These are phyloP conservation scores for Pezicula carpinea DNA, from an alignment of 2,329 filamentous ascomycete species.

Conservation along the genomic window DNA sequence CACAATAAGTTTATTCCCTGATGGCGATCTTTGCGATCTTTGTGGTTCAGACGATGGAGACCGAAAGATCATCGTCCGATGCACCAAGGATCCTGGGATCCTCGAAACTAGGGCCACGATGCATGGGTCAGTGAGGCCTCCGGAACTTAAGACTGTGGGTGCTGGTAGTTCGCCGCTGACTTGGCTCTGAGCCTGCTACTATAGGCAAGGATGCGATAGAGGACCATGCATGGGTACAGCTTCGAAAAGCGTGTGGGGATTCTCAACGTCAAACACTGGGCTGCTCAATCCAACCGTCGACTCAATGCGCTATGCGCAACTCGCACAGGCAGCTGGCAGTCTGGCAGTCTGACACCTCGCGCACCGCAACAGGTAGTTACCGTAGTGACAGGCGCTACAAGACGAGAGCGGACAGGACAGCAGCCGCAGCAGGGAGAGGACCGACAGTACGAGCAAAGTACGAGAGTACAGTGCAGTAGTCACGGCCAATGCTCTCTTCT, in stretches of 20 bases:
- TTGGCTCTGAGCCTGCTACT: slow-evolving; percentile 21
- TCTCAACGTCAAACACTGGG: slow-evolving; percentile 30
- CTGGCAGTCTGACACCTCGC: background rate
- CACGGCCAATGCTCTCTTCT: background rate
- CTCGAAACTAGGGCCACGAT: slow-evolving; percentile 19
- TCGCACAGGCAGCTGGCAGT: slow-evolving; percentile 4
- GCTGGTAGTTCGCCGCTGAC: slow-evolving; percentile 16
- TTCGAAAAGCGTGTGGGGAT: slow-evolving; percentile 25
- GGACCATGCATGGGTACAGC: slow-evolving; percentile 22
- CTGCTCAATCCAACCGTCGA: slow-evolving; percentile 20
- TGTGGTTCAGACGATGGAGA: slow-evolving; percentile 21
- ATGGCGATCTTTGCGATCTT: slow-evolving; percentile 25
- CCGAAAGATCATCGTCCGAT: slow-evolving; percentile 11
- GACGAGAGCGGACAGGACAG: no score
- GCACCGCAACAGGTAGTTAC: background rate
- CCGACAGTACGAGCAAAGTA: no score
- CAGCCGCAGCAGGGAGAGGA: no score
- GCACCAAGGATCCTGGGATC: slow-evolving; percentile 20
- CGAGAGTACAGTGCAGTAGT: background rate
- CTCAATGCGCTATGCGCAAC: slow-evolving; percentile 28
- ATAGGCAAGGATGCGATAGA: slow-evolving; percentile 27
- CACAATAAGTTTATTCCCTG: slow-evolving; percentile 20
- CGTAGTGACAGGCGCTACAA: no score
- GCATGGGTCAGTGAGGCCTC: slow-evolving; percentile 12
- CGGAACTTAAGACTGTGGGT: slow-evolving; percentile 14